Evolutionary conservation across 2,329 filamentous ascomycete genomes (phyloP).

Genomic region (Curvularia spicifera): DNA sequence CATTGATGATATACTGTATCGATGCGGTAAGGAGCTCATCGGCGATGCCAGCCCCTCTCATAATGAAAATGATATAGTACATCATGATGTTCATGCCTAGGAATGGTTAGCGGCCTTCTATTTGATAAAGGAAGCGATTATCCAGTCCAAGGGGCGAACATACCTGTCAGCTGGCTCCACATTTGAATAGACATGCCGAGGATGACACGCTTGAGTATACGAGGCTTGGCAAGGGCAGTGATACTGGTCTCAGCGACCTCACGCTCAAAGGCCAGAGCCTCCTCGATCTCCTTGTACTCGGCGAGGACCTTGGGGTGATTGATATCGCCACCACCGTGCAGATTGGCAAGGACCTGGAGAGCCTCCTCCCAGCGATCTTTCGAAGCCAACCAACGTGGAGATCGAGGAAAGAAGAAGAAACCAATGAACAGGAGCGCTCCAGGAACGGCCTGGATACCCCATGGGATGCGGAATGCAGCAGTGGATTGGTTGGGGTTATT

Average conservation of each 20-base stretch:
- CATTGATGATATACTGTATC: constrained; percentile 70
- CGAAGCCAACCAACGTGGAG: constrained; percentile 72
- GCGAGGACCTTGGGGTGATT: constrained; percentile 67
- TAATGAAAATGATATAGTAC: constrained; percentile 65
- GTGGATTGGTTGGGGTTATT: constrained; percentile 53
- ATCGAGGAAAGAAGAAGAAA: constrained; percentile 55
- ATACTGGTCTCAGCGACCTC: constrained; percentile 60
- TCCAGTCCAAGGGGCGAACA: constrained; percentile 57
- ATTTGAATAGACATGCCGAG: constrained; percentile 66
- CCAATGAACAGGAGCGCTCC: constrained; percentile 49
- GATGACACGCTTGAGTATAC: constrained; percentile 63
- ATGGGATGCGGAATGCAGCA: constrained; percentile 51
- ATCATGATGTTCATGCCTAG: constrained; percentile 7
- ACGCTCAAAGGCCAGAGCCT: constrained; percentile 61
- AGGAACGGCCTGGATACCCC: constrained; percentile 53
- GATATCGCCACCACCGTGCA: constrained; percentile 65
- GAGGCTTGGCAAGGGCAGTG: constrained; percentile 56
- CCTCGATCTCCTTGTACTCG: constrained; percentile 67
- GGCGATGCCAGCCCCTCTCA: constrained; percentile 63
- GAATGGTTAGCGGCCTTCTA: background rate
- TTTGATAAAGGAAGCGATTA: too few relatives aligned
- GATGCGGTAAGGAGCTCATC: constrained; percentile 65
- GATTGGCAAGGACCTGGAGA: constrained; percentile 58
- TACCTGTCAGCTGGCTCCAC: constrained; percentile 66
- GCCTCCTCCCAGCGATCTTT: constrained; percentile 72